Evolutionary conservation across 176 grass and related monocot species (phyloP), one percentile per base, ranked within the genome.

Genomic region (Puccinellia tenuiflora): DNA sequence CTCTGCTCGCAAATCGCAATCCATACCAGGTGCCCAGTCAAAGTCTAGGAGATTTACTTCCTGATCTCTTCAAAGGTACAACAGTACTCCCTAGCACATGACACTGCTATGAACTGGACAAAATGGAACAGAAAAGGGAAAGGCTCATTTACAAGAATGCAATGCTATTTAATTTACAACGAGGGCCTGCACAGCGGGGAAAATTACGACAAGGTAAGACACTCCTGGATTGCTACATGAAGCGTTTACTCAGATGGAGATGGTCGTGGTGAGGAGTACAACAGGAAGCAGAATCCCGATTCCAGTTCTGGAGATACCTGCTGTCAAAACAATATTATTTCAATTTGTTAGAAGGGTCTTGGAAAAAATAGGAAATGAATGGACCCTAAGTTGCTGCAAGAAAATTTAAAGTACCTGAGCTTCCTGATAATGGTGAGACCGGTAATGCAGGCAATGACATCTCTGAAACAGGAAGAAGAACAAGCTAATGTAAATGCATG

Each of bases 371-470:
- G 31, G 0, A 18, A 48, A 37, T 6, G 26, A 67, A 77, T 60
- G 33, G 52, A 50, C 34, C 38, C 20, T 12, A 37, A n/a, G 22
- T 20, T 66, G 56, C 53, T 57, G 11, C 47, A 28, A 21, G 22
- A 69, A 34, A 37, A 79, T 59, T 40, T 33, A 18, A 68, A 56
- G 24, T 90, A 98, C 96, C 96, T 83, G 80, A 88, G 83, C 72
- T 88, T 87, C 87, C 84, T 51, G 96, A 95, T 34, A 57, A 85
- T 13, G 88, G 87, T 0, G 79, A 65, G 68, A 95, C 87, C 45
- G 96, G 96, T 81, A 98, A 76, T 38, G 96, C 96, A 68, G 96
- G 96, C 85, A 98, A 93, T 15, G 96, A 95, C 96, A 98, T 98
- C 86, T 98, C 96, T 98, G 91, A 62, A 90, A 79, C 28, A 64